phyloP scores from a whole-genome alignment of 495 filamentous ascomycete species.

The Penicillium steckii region DNA sequence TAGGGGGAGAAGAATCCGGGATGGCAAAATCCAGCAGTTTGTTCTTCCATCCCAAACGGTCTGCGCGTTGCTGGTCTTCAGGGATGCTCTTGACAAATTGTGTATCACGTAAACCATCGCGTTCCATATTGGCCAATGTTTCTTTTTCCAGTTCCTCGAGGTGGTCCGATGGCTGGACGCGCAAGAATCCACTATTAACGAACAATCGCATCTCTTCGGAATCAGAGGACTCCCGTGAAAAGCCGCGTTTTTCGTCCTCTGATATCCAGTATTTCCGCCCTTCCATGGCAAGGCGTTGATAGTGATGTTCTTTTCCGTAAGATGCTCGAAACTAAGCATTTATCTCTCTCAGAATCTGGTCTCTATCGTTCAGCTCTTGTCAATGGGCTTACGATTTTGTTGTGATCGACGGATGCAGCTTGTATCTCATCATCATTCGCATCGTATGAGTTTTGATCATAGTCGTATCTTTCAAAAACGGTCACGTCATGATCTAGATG shows the following conservation, averaged over 20 bases:
- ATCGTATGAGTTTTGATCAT: constrained; percentile 13
- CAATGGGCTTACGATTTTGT: constrained; percentile 13
- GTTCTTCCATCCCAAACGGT: constrained; percentile 8
- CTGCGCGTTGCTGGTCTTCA: constrained; percentile 14
- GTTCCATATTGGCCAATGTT: constrained; percentile 14
- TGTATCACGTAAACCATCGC: constrained; percentile 14
- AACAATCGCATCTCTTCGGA: constrained; percentile 5
- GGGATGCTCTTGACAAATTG: constrained; percentile 17
- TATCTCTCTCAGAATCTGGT: not conserved
- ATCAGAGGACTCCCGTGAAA: not conserved
- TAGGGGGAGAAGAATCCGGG: constrained; percentile 2
- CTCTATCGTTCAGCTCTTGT: not conserved
- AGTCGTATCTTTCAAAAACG: constrained; percentile 13
- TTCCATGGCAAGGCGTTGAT: constrained; percentile 19
- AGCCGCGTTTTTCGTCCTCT: constrained; percentile 14
- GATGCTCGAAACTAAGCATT: constrained; percentile 16
- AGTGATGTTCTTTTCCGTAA: constrained; percentile 17
- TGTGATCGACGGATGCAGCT: constrained; percentile 17
- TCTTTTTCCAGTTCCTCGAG: constrained; percentile 11
- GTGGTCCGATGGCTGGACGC: constrained; percentile 13
- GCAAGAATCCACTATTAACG: constrained; percentile 15
- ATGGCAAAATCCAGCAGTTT: constrained; percentile 16
- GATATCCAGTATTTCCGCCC: constrained; percentile 10
- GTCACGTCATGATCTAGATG: constrained; percentile 10
- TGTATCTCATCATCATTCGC: constrained; percentile 10